A percentile compares a stretch with the other conserved stretches of the same genome.
Conservation (phyloP, 2,329 filamentous ascomycete genomes). For the Delphinella strobiligena region DNA sequence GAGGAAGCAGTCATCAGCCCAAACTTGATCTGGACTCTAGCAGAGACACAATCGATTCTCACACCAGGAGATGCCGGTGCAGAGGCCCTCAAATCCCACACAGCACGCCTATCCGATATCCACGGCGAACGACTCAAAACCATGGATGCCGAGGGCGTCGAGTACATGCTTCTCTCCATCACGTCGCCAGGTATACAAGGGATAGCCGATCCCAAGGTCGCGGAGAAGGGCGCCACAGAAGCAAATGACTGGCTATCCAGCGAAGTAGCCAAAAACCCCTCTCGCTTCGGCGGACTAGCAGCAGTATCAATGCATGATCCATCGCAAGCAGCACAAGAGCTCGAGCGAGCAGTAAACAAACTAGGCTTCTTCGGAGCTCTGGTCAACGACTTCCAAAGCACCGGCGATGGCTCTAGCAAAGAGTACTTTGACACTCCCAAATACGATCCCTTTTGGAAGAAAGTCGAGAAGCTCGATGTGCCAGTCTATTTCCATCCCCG, state of each 20-base stretch:
- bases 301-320: constrained; percentile 39
- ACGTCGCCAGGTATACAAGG: constrained; percentile 38
- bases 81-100: too few species aligned
- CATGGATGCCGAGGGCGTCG: constrained; percentile 35
- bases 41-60: too few species aligned
- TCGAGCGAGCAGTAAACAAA: constrained; percentile 42
- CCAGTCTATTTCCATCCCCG: constrained; percentile 54
- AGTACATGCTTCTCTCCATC: constrained; percentile 36
- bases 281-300: constrained; percentile 34
- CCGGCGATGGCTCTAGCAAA: constrained; percentile 48
- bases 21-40: too few species aligned
- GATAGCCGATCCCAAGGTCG: constrained; percentile 32
- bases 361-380: constrained; percentile 26
- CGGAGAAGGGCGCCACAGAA: constrained; percentile 31
- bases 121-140: constrained; percentile 30
- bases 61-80: too few species aligned
- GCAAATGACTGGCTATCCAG: constrained; percentile 36
- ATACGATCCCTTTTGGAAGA: constrained; percentile 52
- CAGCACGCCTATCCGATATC: too few species aligned
- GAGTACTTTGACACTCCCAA: constrained; percentile 52
- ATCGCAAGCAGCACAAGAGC: constrained; percentile 36
- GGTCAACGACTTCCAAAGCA: constrained; percentile 35
- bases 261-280: constrained; percentile 28
- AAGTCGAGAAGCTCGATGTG: constrained; percentile 46
- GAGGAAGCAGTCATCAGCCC: too few species aligned